phyloP scores from a whole-genome alignment of 331 rosid genomes.

The Malus hybrid region DNA sequence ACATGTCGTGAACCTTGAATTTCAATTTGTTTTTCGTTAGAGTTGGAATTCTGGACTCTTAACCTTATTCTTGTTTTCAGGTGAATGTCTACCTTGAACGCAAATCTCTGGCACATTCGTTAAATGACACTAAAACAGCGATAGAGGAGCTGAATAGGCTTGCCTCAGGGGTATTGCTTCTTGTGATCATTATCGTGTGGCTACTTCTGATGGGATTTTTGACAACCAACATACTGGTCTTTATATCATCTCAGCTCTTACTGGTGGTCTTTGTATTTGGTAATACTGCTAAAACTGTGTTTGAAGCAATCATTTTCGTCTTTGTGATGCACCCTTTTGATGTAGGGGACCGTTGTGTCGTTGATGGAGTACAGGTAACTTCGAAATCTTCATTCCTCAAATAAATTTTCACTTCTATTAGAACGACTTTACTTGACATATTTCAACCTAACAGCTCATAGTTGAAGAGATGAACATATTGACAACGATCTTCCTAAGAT shows the following conservation, averaged over 20 bases:
- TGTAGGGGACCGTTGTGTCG: constrained; percentile 84
- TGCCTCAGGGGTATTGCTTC: constrained; percentile 35
- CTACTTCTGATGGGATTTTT: constrained; percentile 65
- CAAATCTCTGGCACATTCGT: constrained; percentile 58
- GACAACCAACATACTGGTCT: constrained; percentile 61
- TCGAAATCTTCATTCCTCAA: constrained; percentile 5
- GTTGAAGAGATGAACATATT: constrained; percentile 95
- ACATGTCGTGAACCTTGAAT: neutral
- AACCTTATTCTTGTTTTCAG: constrained; percentile 33
- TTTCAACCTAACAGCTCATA: constrained; percentile 43
- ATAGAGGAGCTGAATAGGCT: constrained; percentile 74
- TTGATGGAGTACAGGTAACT: constrained; percentile 83
- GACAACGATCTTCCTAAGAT: constrained; percentile 65
- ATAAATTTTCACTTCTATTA: neutral
- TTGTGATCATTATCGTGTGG: constrained; percentile 46
- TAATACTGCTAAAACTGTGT: constrained; percentile 63
- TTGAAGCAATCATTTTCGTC: constrained; percentile 85
- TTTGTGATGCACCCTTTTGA: constrained; percentile 90
- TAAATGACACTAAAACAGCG: constrained; percentile 78
- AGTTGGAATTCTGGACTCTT: neutral
- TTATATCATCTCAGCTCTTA: constrained; percentile 75
- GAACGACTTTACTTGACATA: constrained; percentile 2
- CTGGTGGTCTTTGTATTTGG: constrained; percentile 70
- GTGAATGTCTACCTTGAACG: constrained; percentile 78
- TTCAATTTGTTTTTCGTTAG: neutral